Evolutionary conservation across 169 alveolate species (phyloP), one percentile per base, ranked within the genome.

Genomic region (Plasmodium chabaudi): DNA sequence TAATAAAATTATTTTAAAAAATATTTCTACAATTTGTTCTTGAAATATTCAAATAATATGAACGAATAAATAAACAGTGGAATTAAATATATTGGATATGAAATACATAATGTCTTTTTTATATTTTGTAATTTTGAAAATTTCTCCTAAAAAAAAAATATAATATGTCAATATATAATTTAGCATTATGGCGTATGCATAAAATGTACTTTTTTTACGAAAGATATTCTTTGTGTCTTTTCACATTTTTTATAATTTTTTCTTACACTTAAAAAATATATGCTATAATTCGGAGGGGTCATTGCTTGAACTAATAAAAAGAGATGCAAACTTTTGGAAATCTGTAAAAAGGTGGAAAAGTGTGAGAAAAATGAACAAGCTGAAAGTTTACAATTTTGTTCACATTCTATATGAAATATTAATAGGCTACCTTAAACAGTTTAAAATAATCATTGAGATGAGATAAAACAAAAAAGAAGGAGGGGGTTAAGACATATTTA

Each of bases 201-300:
- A 64, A 13, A 51, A 12, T 15, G 0, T 51, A 4, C 6, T 51
- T 51, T 15, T 3, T 15, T 3, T 4, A 13, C 9, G 0, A 51
- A 51, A 13, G 0, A 13, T 51, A 15, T 15, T 13, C 59, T 51
- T 51, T 12, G 13, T 2, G 42, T 17, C 17, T 65, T 39, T 72
- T n/a, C 47, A 2, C 19, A 57, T 74, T 44, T 59, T 5, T 34
- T 39, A 49, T 64, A 19, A 49, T 64, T 77, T 42, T 10, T 1
- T 25, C 88, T 63, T 77, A 77, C 88, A 42, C 63, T 68, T 68
- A 77, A 77, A 25, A 46, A 57, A 67, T 49, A 64, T 15, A 77
- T 55, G 59, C 27, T 64, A 42, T 77, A 77, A 46, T 51, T 77
- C n/a, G 88, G 88, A n/a, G 88, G 88, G 15, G 88, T 77, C 75